Percentiles rank a stretch among this genome's conserved stretches.
phyloP scores from a whole-genome alignment of 78 protist species.

The Cavenderia fasciculata region DNA sequence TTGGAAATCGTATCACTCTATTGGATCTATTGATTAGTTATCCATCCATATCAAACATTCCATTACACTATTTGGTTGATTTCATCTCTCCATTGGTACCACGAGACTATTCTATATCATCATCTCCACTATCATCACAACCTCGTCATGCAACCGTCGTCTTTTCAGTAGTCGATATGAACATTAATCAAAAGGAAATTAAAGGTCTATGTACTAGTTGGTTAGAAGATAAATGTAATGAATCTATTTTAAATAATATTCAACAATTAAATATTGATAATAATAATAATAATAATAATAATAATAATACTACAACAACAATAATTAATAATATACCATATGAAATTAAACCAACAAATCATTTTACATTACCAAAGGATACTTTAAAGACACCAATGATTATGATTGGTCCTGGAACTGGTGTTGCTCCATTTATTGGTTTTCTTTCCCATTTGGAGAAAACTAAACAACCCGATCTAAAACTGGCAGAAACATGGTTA shows the following conservation, averaged over 20 bases:
- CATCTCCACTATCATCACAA: constrained; percentile 16
- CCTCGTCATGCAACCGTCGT: constrained; percentile 3
- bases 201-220: constrained; percentile 51
- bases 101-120: constrained; percentile 48
- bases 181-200: not conserved
- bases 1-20: constrained; percentile 8
- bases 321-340: no score
- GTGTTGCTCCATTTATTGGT: constrained; percentile 96
- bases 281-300: no score
- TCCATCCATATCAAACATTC: not conserved
- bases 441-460: constrained; percentile 81
- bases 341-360: no score
- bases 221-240: constrained; percentile 20
- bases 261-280: no score
- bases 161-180: constrained; percentile 32
- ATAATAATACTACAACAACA: no score
- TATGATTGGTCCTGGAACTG: constrained; percentile 98
- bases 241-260: not conserved
- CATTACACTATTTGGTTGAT: constrained; percentile 29
- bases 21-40: constrained; percentile 9
- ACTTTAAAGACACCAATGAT: constrained; percentile 81
- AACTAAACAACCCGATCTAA: not conserved
- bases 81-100: constrained; percentile 24
- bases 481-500: constrained; percentile 43
- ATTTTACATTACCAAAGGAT: not conserved